Conservation (phyloP, 1,284 basidiomycete species). For the Ustilago sp. region DNA sequence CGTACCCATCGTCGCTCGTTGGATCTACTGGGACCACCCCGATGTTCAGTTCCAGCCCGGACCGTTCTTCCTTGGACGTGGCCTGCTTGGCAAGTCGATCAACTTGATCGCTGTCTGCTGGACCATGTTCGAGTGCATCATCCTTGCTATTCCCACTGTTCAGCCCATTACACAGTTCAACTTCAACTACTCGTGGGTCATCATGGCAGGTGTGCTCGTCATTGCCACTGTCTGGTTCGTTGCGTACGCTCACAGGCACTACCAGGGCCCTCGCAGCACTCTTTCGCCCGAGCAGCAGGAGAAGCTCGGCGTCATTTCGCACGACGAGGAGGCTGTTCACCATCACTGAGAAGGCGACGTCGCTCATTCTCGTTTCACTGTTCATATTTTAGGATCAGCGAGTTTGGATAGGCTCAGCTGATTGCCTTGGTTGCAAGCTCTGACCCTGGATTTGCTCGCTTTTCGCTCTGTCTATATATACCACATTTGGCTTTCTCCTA, state of each 20-base stretch:
- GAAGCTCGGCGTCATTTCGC: slow-evolving; percentile 59
- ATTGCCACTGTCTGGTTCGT: slow-evolving; percentile 71
- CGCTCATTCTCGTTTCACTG: not conserved
- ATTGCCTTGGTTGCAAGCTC: too few relatives aligned
- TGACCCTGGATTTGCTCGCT: not conserved
- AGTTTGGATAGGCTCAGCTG: too few relatives aligned
- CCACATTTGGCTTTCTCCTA: slow-evolving; percentile 1
- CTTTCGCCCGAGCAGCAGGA: slow-evolving; percentile 56
- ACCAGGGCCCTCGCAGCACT: slow-evolving; percentile 70
- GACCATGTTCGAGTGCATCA: slow-evolving; percentile 70
- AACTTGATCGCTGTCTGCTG: slow-evolving; percentile 77
- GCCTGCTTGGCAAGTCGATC: slow-evolving; percentile 76
- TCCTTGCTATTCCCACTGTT: slow-evolving; percentile 59
- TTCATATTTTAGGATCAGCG: not conserved
- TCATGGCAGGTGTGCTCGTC: slow-evolving; percentile 70
- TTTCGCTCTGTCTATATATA: slow-evolving; percentile 27
- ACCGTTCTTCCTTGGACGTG: slow-evolving; percentile 87
- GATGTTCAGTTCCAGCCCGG: slow-evolving; percentile 85
- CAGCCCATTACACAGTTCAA: slow-evolving; percentile 45
- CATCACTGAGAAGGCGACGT: slow-evolving; percentile 17
- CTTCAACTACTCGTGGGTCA: slow-evolving; percentile 66
- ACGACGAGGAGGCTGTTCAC: slow-evolving; percentile 46
- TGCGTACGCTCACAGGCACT: slow-evolving; percentile 70
- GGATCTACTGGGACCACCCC: slow-evolving; percentile 81
- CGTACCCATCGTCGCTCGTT: slow-evolving; percentile 72